phyloP scores from a whole-genome alignment of 371 early-diverging fungal species.

The Actinomortierella ambigua region DNA sequence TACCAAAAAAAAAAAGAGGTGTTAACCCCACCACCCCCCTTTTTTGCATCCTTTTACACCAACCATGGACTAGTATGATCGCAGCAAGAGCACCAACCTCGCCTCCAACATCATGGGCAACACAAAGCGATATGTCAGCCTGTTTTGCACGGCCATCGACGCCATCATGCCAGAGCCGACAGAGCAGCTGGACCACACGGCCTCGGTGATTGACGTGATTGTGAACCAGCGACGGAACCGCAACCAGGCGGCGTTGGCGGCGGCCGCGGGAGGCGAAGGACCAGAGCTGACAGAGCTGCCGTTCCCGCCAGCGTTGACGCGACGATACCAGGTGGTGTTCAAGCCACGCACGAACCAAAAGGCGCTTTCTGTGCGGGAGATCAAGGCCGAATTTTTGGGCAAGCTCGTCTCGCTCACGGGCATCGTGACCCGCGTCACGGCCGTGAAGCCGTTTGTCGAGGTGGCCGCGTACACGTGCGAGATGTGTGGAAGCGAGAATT shows the following conservation, averaged over 20 bases:
- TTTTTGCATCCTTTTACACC: constrained; percentile 18
- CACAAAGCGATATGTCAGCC: constrained; percentile 82
- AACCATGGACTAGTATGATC: constrained; percentile 29
- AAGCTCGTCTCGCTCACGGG: constrained; percentile 91
- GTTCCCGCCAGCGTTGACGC: constrained; percentile 85
- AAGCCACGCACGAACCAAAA: constrained; percentile 71
- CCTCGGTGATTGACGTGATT: constrained; percentile 89
- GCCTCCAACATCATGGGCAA: constrained; percentile 77
- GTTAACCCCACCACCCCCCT: neutral
- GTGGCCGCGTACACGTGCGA: constrained; percentile 98
- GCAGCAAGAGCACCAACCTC: constrained; percentile 38
- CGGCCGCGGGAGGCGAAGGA: constrained; percentile 49
- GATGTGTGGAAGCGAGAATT: constrained; percentile 96
- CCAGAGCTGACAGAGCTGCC: constrained; percentile 35
- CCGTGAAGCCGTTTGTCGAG: constrained; percentile 92
- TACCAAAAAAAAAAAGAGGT: neutral
- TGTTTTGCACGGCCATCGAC: constrained; percentile 82
- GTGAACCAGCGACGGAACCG: constrained; percentile 83
- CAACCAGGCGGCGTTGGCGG: constrained; percentile 55
- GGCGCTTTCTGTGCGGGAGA: constrained; percentile 85
- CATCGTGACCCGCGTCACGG: constrained; percentile 96
- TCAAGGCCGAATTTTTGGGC: constrained; percentile 88
- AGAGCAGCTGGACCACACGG: constrained; percentile 70
- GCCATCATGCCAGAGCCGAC: constrained; percentile 69
- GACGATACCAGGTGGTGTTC: constrained; percentile 87